These are phyloP conservation scores for Colletotrichum chrysophilum DNA, from an alignment of 2,329 filamentous ascomycete genomes.

Conservation along the genomic window DNA sequence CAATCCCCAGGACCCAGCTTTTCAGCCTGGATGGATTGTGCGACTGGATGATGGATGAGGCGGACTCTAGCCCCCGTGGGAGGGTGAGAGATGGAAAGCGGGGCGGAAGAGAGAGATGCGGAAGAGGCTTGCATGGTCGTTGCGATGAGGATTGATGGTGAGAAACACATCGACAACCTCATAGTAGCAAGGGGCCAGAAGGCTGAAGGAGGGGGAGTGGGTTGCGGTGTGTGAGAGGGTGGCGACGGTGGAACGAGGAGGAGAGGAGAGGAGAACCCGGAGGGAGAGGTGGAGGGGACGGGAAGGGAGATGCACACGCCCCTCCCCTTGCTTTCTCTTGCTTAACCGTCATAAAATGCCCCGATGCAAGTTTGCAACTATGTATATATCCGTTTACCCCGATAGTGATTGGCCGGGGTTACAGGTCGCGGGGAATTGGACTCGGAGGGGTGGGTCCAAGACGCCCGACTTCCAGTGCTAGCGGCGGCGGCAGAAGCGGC, in stretches of 20 bases:
- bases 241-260: background rate
- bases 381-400: background rate
- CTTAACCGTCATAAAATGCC: background rate
- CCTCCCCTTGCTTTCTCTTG: background rate
- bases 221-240: background rate
- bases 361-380: background rate
- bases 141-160: background rate
- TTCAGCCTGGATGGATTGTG: background rate
- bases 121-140: slow-evolving; percentile 13
- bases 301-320: background rate
- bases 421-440: background rate
- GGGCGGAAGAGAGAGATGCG: background rate
- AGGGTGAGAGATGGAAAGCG: background rate
- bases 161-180: background rate
- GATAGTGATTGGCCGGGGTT: background rate
- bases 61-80: background rate
- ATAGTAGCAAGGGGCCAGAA: background rate
- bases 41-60: slow-evolving; percentile 2
- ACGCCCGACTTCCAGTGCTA: background rate
- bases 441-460: background rate
- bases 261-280: background rate
- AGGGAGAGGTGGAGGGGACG: background rate
- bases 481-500: slow-evolving; percentile 5
- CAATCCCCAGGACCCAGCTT: background rate
- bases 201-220: background rate